A percentile compares a stretch with the other conserved stretches of the same genome.
phyloP scores from a whole-genome alignment of 2,329 filamentous ascomycete genomes.

The Furcasterigmium sp. region DNA sequence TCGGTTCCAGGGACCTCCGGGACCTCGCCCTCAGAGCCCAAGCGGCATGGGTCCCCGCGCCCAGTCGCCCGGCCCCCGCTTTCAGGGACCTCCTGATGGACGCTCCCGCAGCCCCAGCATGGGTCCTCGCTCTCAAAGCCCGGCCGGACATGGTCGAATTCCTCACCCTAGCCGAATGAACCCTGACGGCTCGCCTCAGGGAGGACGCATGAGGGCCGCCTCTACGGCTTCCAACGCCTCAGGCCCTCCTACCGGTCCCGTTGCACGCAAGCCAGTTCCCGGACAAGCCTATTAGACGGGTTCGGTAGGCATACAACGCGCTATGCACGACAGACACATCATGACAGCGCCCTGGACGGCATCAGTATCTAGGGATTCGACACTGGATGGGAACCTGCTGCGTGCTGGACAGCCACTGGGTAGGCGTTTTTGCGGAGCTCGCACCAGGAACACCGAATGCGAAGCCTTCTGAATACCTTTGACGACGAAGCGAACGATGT shows the following conservation, averaged over 20 bases:
- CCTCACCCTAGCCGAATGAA: conserved; percentile 35
- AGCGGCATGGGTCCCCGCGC: conserved; percentile 32
- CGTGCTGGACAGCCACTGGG: conserved; percentile 11
- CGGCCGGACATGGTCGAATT: conserved; percentile 40
- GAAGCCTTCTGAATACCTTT: conserved; percentile 6
- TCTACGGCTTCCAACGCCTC: background rate
- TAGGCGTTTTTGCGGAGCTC: conserved; percentile 12
- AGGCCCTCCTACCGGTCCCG: conserved; percentile 32
- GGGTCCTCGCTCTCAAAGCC: conserved; percentile 33
- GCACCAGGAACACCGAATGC: conserved; percentile 4
- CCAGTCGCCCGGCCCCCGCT: conserved; percentile 40
- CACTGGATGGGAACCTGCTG: conserved; percentile 10
- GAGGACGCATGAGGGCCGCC: background rate
- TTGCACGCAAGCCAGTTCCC: conserved; percentile 51
- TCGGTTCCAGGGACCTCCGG: conserved; percentile 25
- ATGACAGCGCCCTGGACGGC: conserved; percentile 8
- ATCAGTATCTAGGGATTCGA: conserved; percentile 11
- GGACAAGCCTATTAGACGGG: conserved; percentile 35
- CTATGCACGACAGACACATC: conserved; percentile 8
- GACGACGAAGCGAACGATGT: conserved; percentile 7
- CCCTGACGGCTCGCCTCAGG: conserved; percentile 24
- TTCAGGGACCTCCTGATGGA: conserved; percentile 22
- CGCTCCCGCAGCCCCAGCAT: conserved; percentile 37
- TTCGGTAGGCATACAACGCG: background rate
- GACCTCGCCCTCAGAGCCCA: conserved; percentile 25